Percentiles rank a stretch among this genome's conserved stretches.
These are phyloP conservation scores for Amanita exitialis DNA, from an alignment of 768 basidiomycete genomes.

Conservation along the genomic window DNA sequence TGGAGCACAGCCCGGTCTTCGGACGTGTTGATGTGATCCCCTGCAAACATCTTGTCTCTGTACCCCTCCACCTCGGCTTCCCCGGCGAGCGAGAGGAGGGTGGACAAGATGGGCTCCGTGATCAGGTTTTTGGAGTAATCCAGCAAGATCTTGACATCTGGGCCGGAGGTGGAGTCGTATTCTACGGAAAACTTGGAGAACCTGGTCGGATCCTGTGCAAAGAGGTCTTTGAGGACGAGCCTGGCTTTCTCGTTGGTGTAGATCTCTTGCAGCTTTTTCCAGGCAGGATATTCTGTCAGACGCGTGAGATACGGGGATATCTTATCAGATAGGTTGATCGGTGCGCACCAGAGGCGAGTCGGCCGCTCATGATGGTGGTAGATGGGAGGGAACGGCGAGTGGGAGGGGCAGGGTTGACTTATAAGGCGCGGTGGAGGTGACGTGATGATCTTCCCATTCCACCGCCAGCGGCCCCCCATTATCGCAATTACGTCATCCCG, in stretches of 20 bases:
- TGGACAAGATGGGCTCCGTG: constrained; percentile 71
- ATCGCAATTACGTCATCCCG: too few relatives aligned
- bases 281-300: constrained; percentile 67
- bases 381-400: background rate
- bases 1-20: constrained; percentile 97
- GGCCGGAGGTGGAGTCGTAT: constrained; percentile 58
- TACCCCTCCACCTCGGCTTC: constrained; percentile 81
- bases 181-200: constrained; percentile 79
- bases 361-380: background rate
- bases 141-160: constrained; percentile 73
- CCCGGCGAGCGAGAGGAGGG: constrained; percentile 69
- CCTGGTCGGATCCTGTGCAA: constrained; percentile 77
- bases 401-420: background rate
- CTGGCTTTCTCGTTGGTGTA: constrained; percentile 64
- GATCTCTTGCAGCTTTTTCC: constrained; percentile 84
- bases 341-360: background rate
- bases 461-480: too few relatives aligned
- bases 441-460: constrained; percentile 18
- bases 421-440: background rate
- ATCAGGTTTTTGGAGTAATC: constrained; percentile 98
- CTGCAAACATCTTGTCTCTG: constrained; percentile 90
- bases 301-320: background rate
- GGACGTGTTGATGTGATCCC: constrained; percentile 97
- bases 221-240: constrained; percentile 88
- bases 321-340: background rate